Base-by-base conservation (phyloP, 78 protist genomes). In the Cavenderia fasciculata region DNA sequence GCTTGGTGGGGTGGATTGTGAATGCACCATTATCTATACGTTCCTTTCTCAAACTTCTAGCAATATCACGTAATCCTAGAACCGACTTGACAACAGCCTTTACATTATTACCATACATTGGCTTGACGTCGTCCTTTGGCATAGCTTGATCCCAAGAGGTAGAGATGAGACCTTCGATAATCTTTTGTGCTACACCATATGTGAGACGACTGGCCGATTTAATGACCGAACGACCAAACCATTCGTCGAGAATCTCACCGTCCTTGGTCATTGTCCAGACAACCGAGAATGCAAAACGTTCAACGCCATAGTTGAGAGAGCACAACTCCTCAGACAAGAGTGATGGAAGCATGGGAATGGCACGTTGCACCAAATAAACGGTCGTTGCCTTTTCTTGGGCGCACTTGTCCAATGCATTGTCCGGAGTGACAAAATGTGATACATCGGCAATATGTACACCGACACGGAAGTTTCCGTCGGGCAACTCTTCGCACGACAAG, bases 371-470 rank as follows among this genome's bases (percentile, higher is more conserved):
- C 38, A 98, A 75, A 51, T 98, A 98, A 6, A 89, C 90, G 16
- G 97, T 78, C 1, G 98, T 97, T 18, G 96, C 88, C 31, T 97
- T 79, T n/a, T 51, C 8, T 33, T 5, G 21, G 10, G 98, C 99
- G 47, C 65, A 86, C 33, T 33, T 14, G 56, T 97, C 99, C 19
- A 95, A 85, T n/a, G 84, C 95, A 0, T 88, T 82, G 19, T 66
- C 78, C 19, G 46, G 66, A 8, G 10, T 46, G 4, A 98, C 95
- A 61, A 96, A 98, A 65, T 87, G 92, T 49, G 94, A 68, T 10
- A 98, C 99, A 65, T 98, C 99, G 0, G 99, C 99, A 77, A 98
- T 98, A 69, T 97, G 98, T 25, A 98, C 98, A 51, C 98, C 98
- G 14, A 96, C 94, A 44, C 77, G 88, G 33, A 65, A 85, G 46